phyloP scores from a whole-genome alignment of 805 yeast species.

The Candida saitoana region DNA sequence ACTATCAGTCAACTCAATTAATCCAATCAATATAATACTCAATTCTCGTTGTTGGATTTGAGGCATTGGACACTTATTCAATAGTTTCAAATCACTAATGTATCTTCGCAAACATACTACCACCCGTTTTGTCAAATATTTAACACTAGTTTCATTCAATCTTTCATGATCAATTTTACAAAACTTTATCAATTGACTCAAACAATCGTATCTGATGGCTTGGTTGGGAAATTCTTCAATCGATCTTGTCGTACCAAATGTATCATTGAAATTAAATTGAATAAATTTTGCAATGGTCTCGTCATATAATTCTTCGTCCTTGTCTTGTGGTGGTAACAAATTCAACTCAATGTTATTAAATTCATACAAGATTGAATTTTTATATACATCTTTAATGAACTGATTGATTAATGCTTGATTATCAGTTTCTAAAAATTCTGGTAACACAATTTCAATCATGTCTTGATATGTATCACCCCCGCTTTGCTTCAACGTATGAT shows the following conservation, averaged over 20 bases:
- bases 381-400: slow-evolving; percentile 50
- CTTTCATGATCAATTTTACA: slow-evolving; percentile 13
- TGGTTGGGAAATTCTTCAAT: slow-evolving; percentile 41
- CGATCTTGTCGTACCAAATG: slow-evolving; percentile 63
- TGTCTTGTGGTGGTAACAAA: slow-evolving; percentile 22
- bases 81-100: slow-evolving; percentile 56
- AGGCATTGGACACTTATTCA: slow-evolving; percentile 63
- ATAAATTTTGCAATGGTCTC: slow-evolving; percentile 37
- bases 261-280: slow-evolving; percentile 41
- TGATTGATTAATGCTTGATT: slow-evolving; percentile 31
- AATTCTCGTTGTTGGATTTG: slow-evolving; percentile 64
- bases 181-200: slow-evolving; percentile 48
- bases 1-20: slow-evolving; percentile 3
- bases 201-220: slow-evolving; percentile 51
- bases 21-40: slow-evolving; percentile 41
- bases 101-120: slow-evolving; percentile 61
- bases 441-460: slow-evolving; percentile 41
- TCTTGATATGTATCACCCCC: slow-evolving; percentile 33
- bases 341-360: slow-evolving; percentile 49
- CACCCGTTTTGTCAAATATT: slow-evolving; percentile 51
- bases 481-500: slow-evolving; percentile 27
- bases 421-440: slow-evolving; percentile 24
- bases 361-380: slow-evolving; percentile 55
- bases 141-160: slow-evolving; percentile 15
- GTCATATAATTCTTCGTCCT: slow-evolving; percentile 15